These are phyloP conservation scores for Metschnikowia dekortorum DNA, from an alignment of 805 yeast species.

Conservation along the genomic window DNA sequence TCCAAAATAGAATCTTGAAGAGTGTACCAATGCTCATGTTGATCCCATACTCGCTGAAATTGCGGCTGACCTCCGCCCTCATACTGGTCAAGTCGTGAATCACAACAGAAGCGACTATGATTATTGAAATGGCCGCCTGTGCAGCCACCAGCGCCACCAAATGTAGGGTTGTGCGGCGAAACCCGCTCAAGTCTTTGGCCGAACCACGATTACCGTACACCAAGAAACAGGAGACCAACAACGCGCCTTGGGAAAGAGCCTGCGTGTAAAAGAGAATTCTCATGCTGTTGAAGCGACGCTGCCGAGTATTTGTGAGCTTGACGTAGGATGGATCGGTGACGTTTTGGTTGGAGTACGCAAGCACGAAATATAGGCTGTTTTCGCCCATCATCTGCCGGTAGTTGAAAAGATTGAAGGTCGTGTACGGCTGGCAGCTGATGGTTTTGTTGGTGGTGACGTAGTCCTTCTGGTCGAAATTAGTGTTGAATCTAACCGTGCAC, in stretches of 20 bases:
- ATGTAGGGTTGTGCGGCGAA: slow-evolving; percentile 34
- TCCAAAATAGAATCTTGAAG: slow-evolving; percentile 43
- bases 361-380: slow-evolving; percentile 40
- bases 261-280: slow-evolving; percentile 27
- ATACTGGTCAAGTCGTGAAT: slow-evolving; percentile 21
- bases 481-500: slow-evolving; percentile 11
- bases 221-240: slow-evolving; percentile 26
- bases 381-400: slow-evolving; percentile 38
- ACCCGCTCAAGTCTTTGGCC: slow-evolving; percentile 26
- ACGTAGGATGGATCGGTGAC: slow-evolving; percentile 12
- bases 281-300: slow-evolving; percentile 19
- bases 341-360: slow-evolving; percentile 45
- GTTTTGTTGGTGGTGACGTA: slow-evolving; percentile 5
- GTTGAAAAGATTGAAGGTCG: slow-evolving; percentile 31
- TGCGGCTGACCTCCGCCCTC: slow-evolving; percentile 16
- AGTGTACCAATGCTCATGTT: slow-evolving; percentile 35
- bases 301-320: slow-evolving; percentile 11
- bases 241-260: slow-evolving; percentile 23
- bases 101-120: slow-evolving; percentile 27
- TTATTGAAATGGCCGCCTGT: slow-evolving; percentile 26
- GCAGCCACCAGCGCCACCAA: slow-evolving; percentile 33
- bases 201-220: slow-evolving; percentile 36
- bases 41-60: slow-evolving; percentile 45
- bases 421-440: slow-evolving; percentile 6
- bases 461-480: slow-evolving; percentile 3